Percentiles rank a stretch among this genome's conserved stretches.
These are phyloP conservation scores for Leccinum pachyderme DNA, from an alignment of 1,284 basidiomycete genomes.

Conservation along the genomic window DNA sequence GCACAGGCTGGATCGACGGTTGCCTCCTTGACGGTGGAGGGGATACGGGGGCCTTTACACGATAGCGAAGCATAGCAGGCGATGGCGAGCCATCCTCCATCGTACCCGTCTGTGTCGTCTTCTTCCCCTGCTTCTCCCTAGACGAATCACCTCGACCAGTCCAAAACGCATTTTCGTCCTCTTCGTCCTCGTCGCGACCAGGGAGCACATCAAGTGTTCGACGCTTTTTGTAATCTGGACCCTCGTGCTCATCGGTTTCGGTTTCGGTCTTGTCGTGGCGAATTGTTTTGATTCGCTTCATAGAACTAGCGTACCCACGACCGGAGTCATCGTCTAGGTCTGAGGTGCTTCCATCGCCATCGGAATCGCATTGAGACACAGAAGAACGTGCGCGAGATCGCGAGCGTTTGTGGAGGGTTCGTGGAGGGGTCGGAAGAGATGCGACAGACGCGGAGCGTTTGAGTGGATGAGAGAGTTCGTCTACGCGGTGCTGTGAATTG, in stretches of 20 bases:
- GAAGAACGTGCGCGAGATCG: constrained; percentile 30
- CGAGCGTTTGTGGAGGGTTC: constrained; percentile 34
- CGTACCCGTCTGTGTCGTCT: constrained; percentile 5
- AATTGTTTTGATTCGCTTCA: constrained; percentile 13
- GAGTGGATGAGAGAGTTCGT: constrained; percentile 18
- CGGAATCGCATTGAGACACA: constrained; percentile 21
- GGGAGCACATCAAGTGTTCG: constrained; percentile 27
- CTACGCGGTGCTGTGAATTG: constrained; percentile 10
- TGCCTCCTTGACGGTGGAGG: constrained; percentile 38
- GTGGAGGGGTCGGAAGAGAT: constrained; percentile 39
- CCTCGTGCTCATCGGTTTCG: constrained; percentile 11
- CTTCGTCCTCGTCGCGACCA: constrained; percentile 32
- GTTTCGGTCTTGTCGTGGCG: not conserved
- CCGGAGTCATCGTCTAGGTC: constrained; percentile 20
- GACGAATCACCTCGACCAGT: constrained; percentile 25
- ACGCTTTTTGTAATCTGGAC: constrained; percentile 25
- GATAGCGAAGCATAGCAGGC: constrained; percentile 27
- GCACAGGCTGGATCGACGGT: constrained; percentile 22
- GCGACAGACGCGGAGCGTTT: constrained; percentile 38
- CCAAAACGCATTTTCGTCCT: constrained; percentile 36
- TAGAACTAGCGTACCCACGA: constrained; percentile 4
- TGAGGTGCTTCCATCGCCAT: constrained; percentile 20
- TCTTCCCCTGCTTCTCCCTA: constrained; percentile 9
- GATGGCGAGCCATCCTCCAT: constrained; percentile 23
- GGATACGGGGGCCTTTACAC: constrained; percentile 35